Conservation (phyloP, 129 eudicot species). For the Saussurea involucrata region DNA sequence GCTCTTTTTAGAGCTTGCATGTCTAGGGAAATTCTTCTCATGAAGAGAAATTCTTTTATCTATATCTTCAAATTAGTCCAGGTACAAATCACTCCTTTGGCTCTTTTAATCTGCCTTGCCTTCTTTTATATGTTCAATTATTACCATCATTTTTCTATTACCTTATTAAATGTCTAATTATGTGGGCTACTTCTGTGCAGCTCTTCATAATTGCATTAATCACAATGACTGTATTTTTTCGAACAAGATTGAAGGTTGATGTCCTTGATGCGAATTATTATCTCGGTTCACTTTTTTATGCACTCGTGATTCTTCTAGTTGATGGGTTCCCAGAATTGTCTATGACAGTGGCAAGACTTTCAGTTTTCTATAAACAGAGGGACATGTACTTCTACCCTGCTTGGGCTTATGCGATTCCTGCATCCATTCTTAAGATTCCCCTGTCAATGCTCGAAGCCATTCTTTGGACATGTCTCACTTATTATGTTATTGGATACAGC, state of each 20-base stretch:
- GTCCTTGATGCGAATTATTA: conserved; percentile 57
- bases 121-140: neutral
- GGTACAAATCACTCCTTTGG: conserved; percentile 19
- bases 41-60: conserved; percentile 43
- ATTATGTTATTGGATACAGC: conserved; percentile 67
- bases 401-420: conserved; percentile 89
- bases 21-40: conserved; percentile 46
- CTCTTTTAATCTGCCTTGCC: neutral
- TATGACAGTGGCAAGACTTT: conserved; percentile 70
- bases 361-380: conserved; percentile 74
- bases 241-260: conserved; percentile 58
- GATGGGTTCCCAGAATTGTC: conserved; percentile 73
- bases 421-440: conserved; percentile 67
- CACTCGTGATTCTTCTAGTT: conserved; percentile 51
- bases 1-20: conserved; percentile 50
- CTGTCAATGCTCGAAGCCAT: conserved; percentile 49
- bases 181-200: conserved; percentile 44
- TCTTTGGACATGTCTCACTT: conserved; percentile 67
- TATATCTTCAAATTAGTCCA: conserved; percentile 43
- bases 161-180: neutral
- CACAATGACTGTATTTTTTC: conserved; percentile 64
- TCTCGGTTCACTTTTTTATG: conserved; percentile 63
- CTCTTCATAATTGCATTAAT: conserved; percentile 48
- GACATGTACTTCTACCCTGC: conserved; percentile 86
- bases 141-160: neutral